Conservation (phyloP, 306 rosid species). For the Nissolia schottii region DNA sequence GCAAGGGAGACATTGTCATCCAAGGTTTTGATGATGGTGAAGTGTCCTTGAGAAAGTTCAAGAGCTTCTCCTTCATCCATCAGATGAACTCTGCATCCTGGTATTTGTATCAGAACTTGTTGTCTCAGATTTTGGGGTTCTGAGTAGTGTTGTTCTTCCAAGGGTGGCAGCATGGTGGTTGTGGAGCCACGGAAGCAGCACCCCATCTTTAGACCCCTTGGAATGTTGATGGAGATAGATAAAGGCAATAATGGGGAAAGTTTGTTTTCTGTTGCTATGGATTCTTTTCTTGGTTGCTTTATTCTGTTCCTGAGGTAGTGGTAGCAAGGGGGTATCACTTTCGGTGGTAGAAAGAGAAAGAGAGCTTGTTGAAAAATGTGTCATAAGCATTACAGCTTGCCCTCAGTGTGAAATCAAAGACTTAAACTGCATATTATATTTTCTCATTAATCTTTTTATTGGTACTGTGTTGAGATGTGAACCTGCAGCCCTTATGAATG, state of each 20-base stretch:
- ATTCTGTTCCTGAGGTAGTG: constrained; percentile 36
- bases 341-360: constrained; percentile 52
- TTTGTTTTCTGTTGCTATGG: constrained; percentile 3
- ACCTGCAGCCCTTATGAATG: not conserved
- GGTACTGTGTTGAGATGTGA: not conserved
- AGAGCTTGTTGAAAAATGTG: constrained; percentile 29
- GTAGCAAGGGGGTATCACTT: constrained; percentile 26
- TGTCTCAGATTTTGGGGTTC: constrained; percentile 35
- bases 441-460: not conserved
- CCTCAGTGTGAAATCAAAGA: constrained; percentile 26
- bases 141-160: constrained; percentile 24
- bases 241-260: constrained; percentile 10
- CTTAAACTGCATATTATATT: constrained; percentile 2
- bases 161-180: constrained; percentile 27
- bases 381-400: constrained; percentile 20
- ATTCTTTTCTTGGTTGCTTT: constrained; percentile 46
- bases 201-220: constrained; percentile 40
- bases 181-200: constrained; percentile 54
- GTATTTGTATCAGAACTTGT: constrained; percentile 54
- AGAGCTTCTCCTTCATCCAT: constrained; percentile 79
- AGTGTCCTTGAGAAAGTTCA: constrained; percentile 63
- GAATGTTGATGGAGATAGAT: constrained; percentile 1
- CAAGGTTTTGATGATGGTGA: constrained; percentile 48
- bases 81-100: constrained; percentile 68
- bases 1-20: constrained; percentile 67